Base-by-base conservation (phyloP, 176 grass and related monocot genomes). In the Olyra latifolia region DNA sequence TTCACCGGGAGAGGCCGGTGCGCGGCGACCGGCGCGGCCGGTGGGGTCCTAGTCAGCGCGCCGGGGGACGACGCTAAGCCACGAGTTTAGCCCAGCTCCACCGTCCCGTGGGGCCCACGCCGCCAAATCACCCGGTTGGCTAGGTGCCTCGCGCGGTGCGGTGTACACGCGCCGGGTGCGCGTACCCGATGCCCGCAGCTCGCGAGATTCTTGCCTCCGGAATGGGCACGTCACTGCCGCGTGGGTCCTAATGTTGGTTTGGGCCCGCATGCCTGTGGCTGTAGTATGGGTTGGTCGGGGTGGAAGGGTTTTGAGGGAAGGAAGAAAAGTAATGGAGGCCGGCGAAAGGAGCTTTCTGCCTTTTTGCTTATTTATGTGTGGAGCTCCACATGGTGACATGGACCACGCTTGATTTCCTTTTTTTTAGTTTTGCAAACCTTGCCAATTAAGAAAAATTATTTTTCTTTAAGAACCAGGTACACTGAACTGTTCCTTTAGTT, bases 181-280 rank as follows among this genome's bases (percentile, higher is more conserved):
- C 80, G 74, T 64, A 50, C 10, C 49, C 6, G 40, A 25, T 28
- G 0, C 1, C 23, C 40, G 23, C 22, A 8, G 58, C 42, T 20
- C 9, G 17, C 44, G 24, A 52, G 4, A 67, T 48, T 24, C 60
- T 11, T 28, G 17, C 52, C 11, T 44, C 17, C n/a, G 10, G 14
- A 75, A 27, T 46, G 24, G 8, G 0, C 8, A 0, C 3, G 42
- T 50, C 42, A 4, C 8, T 84, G 82, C 54, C 24, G 29, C 0
- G 72, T 82, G 48, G 82, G 72, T 0, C 72, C 28, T 2, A 0
- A 0, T 0, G 0, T 17, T 0, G 0, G 0, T 0, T 0, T 4
- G 57, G 77, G 12, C 82, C 87, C 48, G 1, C 10, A 0, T 71
- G 71, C 66, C 82, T 0, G 65, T 55, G 39, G 32, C 0, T 0